These are phyloP conservation scores for Colletotrichum chlorophyti DNA, from an alignment of 2,329 filamentous ascomycete species.

Conservation along the genomic window DNA sequence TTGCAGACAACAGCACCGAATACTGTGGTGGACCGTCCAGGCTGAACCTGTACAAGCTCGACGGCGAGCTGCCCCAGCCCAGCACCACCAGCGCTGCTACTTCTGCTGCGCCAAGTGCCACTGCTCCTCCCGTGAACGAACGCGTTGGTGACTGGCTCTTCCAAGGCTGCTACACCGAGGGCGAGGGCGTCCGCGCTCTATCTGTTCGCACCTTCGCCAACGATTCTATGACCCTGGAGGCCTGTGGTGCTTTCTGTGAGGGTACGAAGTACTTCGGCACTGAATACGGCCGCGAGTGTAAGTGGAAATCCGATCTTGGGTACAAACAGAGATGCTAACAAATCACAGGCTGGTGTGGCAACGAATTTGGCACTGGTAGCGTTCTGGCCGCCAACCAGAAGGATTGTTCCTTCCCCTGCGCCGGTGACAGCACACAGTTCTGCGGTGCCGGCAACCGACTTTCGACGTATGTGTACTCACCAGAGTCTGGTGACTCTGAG, in stretches of 20 bases:
- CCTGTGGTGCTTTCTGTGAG: constrained; percentile 39
- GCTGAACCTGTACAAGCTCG: constrained; percentile 43
- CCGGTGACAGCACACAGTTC: constrained; percentile 39
- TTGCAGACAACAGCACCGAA: constrained; percentile 42
- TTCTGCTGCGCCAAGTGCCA: not conserved
- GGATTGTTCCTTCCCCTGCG: constrained; percentile 42
- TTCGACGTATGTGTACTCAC: constrained; percentile 39
- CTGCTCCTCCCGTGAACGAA: constrained; percentile 23
- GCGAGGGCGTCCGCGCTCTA: constrained; percentile 39
- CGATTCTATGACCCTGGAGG: constrained; percentile 44
- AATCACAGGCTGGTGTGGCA: constrained; percentile 41
- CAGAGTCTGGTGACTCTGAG: not conserved
- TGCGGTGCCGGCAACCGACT: constrained; percentile 44
- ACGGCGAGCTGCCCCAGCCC: constrained; percentile 1
- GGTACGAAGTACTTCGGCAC: constrained; percentile 40
- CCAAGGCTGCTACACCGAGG: constrained; percentile 47
- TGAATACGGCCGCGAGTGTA: constrained; percentile 45
- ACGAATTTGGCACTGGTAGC: constrained; percentile 37
- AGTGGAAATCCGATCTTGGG: not conserved
- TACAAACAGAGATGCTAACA: not conserved
- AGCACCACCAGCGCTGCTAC: constrained; percentile 3
- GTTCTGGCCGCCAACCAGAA: constrained; percentile 36
- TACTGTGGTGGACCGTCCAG: constrained; percentile 42
- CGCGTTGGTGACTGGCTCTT: constrained; percentile 38
- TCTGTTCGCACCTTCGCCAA: constrained; percentile 35